phyloP scores from a whole-genome alignment of 2,329 filamentous ascomycete species.

The Penicillium freii region DNA sequence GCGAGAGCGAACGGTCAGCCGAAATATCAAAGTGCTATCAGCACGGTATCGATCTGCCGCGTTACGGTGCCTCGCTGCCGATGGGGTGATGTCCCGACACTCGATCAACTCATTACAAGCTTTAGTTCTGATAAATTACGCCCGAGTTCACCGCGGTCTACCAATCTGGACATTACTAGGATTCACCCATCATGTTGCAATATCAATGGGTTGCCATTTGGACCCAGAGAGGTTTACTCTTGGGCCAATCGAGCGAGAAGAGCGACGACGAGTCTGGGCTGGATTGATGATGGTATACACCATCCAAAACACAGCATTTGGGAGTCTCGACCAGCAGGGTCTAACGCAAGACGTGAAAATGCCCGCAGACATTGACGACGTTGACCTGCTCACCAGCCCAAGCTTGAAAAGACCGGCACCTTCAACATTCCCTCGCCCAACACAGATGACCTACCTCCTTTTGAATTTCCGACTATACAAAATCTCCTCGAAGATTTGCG shows the following conservation, averaged over 20 bases:
- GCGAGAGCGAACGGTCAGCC: slow-evolving; percentile 36
- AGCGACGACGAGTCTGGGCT: slow-evolving; percentile 42
- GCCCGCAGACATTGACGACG: slow-evolving; percentile 39
- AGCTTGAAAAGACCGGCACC: slow-evolving; percentile 6
- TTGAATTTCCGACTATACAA: slow-evolving; percentile 39
- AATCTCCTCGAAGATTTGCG: slow-evolving; percentile 38
- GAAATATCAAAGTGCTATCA: slow-evolving; percentile 39
- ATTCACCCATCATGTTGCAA: slow-evolving; percentile 41
- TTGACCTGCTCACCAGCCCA: slow-evolving; percentile 32
- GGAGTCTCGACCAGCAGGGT: slow-evolving; percentile 33
- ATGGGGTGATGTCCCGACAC: slow-evolving; percentile 40
- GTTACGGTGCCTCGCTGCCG: slow-evolving; percentile 40
- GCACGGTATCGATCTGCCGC: slow-evolving; percentile 39
- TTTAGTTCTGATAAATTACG: slow-evolving; percentile 42
- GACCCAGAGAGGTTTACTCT: slow-evolving; percentile 40
- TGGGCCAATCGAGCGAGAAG: slow-evolving; percentile 38
- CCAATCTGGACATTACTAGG: slow-evolving; percentile 43
- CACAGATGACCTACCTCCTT: slow-evolving; percentile 45
- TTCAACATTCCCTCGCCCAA: slow-evolving; percentile 29
- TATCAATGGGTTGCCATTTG: slow-evolving; percentile 44
- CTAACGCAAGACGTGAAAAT: slow-evolving; percentile 32
- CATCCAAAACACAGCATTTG: slow-evolving; percentile 39
- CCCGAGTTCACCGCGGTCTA: slow-evolving; percentile 36
- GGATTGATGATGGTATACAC: slow-evolving; percentile 43
- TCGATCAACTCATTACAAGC: slow-evolving; percentile 43